Evolutionary conservation across 2,329 filamentous ascomycete species (phyloP), one percentile per base, ranked within the genome.

Genomic region (Madurella mycetomatis): DNA sequence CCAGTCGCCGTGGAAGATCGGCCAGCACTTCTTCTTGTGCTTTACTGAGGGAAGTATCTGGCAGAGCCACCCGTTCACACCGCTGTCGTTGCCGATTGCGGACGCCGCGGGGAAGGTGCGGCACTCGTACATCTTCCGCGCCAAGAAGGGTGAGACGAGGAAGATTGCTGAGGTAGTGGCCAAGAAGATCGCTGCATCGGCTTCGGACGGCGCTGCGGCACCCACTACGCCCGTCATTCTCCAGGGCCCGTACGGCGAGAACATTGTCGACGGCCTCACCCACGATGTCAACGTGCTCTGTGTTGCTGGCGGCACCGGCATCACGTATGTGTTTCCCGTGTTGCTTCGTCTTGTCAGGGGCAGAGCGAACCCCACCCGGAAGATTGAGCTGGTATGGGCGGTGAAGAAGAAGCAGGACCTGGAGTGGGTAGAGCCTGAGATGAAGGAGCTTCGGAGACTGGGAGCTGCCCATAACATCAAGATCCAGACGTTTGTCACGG

Each of bases 41-140:
- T 89, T 90, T 62, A 74, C 83, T 0, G 78, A 84, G 56, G 73
- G 82, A 32, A 85, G 78, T 61, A 77, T 89, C 61, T 88, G 85
- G 84, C 85, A 90, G 67, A 83, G 83, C 0, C 86, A 90, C 62
- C 86, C 86, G 0, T 87, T 89, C 64, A 88, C 85, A 0, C 82
- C 84, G 0, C 72, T 84, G 9, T 83, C 78, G 51, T 66, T 79
- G 0, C 83, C 82, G 0, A 61, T 70, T 7, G 66, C 73, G 4
- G 58, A 59, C 0, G 63, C 67, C 17, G 65, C 71, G 50, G 69
- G 74, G 0, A 59, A 65, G 2, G 73, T 80, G 9, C 68, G 70
- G 40, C 80, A 84, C 59, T 76, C 77, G 15, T 84, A 84, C 60
- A 74, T 84, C 47, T 71, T 85, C 55, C 73, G 82, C 4, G 80